Evolutionary conservation across 345 rosid species (phyloP).

Genomic region (Bruguiera sexangula): DNA sequence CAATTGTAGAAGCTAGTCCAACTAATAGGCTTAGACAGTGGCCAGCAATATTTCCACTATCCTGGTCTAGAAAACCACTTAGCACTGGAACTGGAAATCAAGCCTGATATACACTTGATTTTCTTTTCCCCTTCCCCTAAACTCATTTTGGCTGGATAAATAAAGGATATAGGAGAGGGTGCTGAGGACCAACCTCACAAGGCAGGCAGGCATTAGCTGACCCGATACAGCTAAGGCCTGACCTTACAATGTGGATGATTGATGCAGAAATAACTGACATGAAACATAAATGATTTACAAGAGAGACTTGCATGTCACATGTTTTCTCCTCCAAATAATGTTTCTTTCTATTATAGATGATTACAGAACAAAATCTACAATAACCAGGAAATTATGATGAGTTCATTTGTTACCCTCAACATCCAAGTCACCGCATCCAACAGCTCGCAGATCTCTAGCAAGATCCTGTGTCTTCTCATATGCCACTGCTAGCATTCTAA

Average conservation of each 20-base stretch:
- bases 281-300: conserved; percentile 3
- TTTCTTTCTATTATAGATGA: not conserved
- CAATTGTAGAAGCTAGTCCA: not conserved
- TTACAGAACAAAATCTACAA: not conserved
- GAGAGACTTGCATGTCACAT: not conserved
- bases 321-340: not conserved
- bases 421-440: conserved; percentile 98
- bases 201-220: not conserved
- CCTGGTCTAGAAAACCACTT: not conserved
- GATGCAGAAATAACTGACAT: not conserved
- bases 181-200: not conserved
- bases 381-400: not conserved
- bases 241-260: not conserved
- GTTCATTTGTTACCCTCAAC: conserved; percentile 63
- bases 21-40: not conserved
- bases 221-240: not conserved
- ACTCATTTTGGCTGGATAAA: not conserved
- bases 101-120: not conserved
- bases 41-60: not conserved
- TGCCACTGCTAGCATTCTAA: conserved; percentile 93
- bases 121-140: not conserved
- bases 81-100: not conserved
- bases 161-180: not conserved
- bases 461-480: conserved; percentile 98
- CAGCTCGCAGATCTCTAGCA: conserved; percentile 85